Evolutionary conservation across 495 filamentous ascomycete genomes (phyloP), one percentile per base, ranked within the genome.

Genomic region (Pyrenula aspistea): DNA sequence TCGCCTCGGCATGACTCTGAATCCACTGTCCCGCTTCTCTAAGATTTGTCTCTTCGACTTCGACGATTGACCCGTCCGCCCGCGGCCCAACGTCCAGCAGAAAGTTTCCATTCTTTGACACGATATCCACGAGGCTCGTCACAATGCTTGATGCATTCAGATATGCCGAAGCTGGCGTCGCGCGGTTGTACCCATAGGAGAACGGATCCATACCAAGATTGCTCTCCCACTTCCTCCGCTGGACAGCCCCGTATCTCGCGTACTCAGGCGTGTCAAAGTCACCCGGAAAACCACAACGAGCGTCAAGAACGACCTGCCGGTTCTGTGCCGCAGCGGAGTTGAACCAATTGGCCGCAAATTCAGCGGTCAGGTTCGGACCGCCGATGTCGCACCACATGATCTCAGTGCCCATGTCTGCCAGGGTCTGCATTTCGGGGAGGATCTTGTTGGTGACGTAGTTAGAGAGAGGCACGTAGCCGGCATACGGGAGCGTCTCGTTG

Each of bases 361-460:
- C 61, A 1, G 73, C 69, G 0, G 76, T 79, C 2, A 60, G 42
- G 62, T 81, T 81, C 2, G 77, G 68, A 1, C 69, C 76, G 8
- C 78, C 78, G 49, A 71, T 72, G 57, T 81, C 77, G 60, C 77
- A 80, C 78, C 78, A 82, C 73, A 82, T 76, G 47, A 82, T 79
- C 48, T 82, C 79, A 0, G 73, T 77, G 3, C 65, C 68, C 62
- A 73, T 73, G 15, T 67, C 59, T 1, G 77, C 75, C 1, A 81
- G 65, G 0, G 68, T 72, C 3, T 73, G 59, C 77, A 81, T 81
- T 54, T 80, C 69, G 2, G 77, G 78, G 0, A 76, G 51, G 55
- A 80, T 77, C 23, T 79, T 58, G 55, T 79, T 74, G 0, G 61
- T 23, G 22, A 82, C 66, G 60, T 73, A 82, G 60, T 81, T 75